phyloP scores from a whole-genome alignment of 2,329 filamentous ascomycete species.

The Colletotrichum plurivorum region DNA sequence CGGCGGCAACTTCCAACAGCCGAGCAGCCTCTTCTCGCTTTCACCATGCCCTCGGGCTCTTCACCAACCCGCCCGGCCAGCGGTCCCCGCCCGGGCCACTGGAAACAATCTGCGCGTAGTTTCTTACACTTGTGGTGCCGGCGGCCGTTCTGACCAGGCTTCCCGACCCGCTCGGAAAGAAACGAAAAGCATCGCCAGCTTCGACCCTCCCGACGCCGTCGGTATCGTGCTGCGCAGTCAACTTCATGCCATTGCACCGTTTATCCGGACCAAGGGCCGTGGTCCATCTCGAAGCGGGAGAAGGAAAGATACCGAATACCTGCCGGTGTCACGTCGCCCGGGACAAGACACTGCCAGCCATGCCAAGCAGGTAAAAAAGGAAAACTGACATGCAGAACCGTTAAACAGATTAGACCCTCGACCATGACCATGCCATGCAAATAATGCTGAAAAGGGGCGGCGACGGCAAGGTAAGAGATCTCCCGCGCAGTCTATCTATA shows the following conservation, averaged over 20 bases:
- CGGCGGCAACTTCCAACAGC: constrained; percentile 3
- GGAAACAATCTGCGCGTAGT: constrained; percentile 14
- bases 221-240: constrained; percentile 10
- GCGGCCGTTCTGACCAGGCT: neutral
- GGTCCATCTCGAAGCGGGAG: neutral
- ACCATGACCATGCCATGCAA: neutral
- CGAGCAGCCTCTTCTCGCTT: neutral
- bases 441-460: neutral
- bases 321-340: neutral
- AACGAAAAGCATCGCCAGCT: neutral
- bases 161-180: constrained; percentile 13
- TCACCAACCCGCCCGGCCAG: neutral
- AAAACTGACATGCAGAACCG: constrained; percentile 6
- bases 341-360: neutral
- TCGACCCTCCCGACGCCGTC: constrained; percentile 3
- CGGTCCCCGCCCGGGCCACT: constrained; percentile 15
- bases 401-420: neutral
- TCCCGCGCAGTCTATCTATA: constrained; percentile 14
- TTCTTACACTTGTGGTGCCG: neutral
- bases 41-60: neutral
- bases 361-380: neutral
- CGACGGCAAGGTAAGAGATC: constrained; percentile 2
- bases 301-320: neutral
- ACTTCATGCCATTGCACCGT: neutral
- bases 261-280: neutral